Percentiles rank a stretch among this genome's conserved stretches.
phyloP scores from a whole-genome alignment of 352 stramenopile genomes.

The Globisporangium viniferum region DNA sequence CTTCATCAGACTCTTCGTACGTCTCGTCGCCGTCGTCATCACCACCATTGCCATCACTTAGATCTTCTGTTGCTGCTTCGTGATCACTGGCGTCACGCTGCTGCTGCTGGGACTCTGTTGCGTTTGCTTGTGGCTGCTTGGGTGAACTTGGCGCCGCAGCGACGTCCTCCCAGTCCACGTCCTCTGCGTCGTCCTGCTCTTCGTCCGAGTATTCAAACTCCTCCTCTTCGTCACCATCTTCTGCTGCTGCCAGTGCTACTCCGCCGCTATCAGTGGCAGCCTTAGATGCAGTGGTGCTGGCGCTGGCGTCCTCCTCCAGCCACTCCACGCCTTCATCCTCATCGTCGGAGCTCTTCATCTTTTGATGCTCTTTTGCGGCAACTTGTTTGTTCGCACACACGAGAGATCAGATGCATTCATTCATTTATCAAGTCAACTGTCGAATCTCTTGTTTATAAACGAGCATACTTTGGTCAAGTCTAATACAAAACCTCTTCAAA shows the following conservation, averaged over 20 bases:
- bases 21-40: slow-evolving; percentile 6
- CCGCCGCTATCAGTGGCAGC: not conserved
- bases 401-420: not conserved
- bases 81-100: not conserved
- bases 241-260: not conserved
- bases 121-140: not conserved
- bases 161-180: slow-evolving; percentile 69
- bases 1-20: slow-evolving; percentile 19
- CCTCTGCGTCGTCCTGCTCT: slow-evolving; percentile 44
- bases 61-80: not conserved
- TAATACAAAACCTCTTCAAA: not conserved
- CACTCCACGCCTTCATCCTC: slow-evolving; percentile 3
- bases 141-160: not conserved
- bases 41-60: not conserved
- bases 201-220: slow-evolving; percentile 53
- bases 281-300: not conserved
- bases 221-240: slow-evolving; percentile 41
- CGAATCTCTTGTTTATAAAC: not conserved
- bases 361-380: not conserved
- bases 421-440: not conserved
- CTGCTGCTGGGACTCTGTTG: not conserved
- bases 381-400: not conserved
- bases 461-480: not conserved
- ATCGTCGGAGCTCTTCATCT: not conserved
- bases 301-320: not conserved